Base-by-base conservation (phyloP, 2,329 filamentous ascomycete species). In the Botrytis elliptica region DNA sequence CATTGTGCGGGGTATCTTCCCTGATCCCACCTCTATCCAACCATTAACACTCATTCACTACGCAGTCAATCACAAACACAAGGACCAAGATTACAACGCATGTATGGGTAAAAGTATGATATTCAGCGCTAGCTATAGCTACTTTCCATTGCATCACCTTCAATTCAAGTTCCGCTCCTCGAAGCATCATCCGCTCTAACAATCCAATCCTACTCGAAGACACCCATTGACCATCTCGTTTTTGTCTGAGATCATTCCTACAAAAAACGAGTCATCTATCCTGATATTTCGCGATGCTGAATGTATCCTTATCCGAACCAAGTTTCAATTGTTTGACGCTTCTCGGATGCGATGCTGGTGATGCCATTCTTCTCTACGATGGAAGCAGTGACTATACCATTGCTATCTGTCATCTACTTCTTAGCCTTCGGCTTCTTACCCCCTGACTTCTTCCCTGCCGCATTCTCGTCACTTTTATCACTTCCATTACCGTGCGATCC, bases 1-100 rank as follows among this genome's bases (percentile, higher is more conserved):
- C 0, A 52, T 0, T n/a, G 12, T 14, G 5, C 25, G 12, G 7
- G 5, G 3, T 3, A 55, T 55, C 14, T 3, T 4, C 16, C 14
- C 12, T 18, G 14, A 29, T 29, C 52, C 12, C n/a, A 29, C 6
- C 14, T 18, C n/a, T 18, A 4, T 2, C 6, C 6, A 18, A 29
- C 14, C 1, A 29, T 16, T 7, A 55, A 55, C 3, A 9, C 52
- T 2, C n/a, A 29, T 14, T 55, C 52, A 16, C n/a, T 29, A 5
- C n/a, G 5, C 2, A 55, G 6, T 18, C 52, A 29, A 29, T 29
- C 8, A 14, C 52, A 29, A 29, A 18, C 25, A 55, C n/a, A 3
- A 6, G 14, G 25, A 29, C 14, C 14, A 18, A 29, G 4, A 29
- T 8, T 2, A 57, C n/a, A 57, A 57, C 8, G 2, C 3, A 29